Evolutionary conservation across 2,329 filamentous ascomycete genomes (phyloP), one percentile per base, ranked within the genome.

Genomic region (Calonectria henricotiae): DNA sequence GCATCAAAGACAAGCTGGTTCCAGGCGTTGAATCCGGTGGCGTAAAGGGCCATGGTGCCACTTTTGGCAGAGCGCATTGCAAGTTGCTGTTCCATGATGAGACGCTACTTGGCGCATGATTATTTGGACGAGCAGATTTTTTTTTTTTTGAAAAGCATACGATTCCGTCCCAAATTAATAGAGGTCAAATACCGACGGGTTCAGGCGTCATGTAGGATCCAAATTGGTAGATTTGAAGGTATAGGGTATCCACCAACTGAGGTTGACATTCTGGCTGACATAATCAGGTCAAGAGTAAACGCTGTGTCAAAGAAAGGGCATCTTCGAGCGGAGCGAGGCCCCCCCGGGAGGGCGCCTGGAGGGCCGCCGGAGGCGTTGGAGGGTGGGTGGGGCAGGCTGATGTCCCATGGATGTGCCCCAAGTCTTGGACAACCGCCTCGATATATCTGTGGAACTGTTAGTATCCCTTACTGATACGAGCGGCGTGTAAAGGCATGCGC

Each of bases 1-100:
- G 35, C 20, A 15, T 68, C 70, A 13, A 89, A 86, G 2, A 76
- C 73, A 17, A 91, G 83, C 74, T 91, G 89, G 66, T 81, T 79
- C 87, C 87, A 91, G 65, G 88, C 87, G 75, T 91, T 91, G 80
- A 89, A 87, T 46, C 89, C 89, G 3, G 86, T 74, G 47, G 85
- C 88, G 76, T 87, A 88, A 5, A 91, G 78, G 63, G 86, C 82
- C 87, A 89, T 85, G 27, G 13, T 27, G 25, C 67, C 39, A 25
- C 27, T 39, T 2, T 23, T 23, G 5, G 65, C 46, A 0, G 37
- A 4, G n/a, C 67, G 68, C 9, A 73, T 6, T 5, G 71, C 70
- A 3, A 78, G 60, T 12, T 77, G 41, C 67, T 75, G 20, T 1
- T 25, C 54, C 23, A 47, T 30, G 27, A 7, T 12, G 11, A 37